Base-by-base conservation (phyloP, 345 rosid species). In the Eucalyptus tenuipes region DNA sequence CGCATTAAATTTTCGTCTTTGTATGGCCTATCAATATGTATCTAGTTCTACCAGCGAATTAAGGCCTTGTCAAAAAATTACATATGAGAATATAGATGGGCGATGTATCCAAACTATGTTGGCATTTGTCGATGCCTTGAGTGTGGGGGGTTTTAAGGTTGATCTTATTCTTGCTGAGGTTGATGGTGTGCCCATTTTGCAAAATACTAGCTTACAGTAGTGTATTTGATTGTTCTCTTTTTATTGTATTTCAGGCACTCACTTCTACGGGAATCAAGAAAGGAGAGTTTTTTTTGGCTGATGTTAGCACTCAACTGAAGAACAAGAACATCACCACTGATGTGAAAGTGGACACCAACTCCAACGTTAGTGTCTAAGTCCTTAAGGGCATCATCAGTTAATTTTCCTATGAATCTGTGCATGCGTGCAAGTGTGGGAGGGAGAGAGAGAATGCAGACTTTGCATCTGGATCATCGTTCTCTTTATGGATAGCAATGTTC, bases 311-410 rank as follows among this genome's bases (percentile, higher is more conserved):
- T 57, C 97, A 94, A 93, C 93, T 97, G 92, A 98, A 95, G 96
- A 97, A 95, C 94, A 98, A 96, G 92, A 98, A 96, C 89, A 86
- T 95, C 94, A 97, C 97, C 20, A 92, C 97, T 89, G 98, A 98
- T 89, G 90, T 98, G 89, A 98, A 98, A 95, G 97, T 97, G 42
- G 96, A 95, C 93, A 93, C 99, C 86, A 87, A 87, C 80, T 86
- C 99, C 80, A 96, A 97, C 64, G 99, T 96, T 91, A 92, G 99
- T 90, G 50, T 15, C 22, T 25, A 53, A 49, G 29, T 31, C 53
- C 27, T 71, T 85, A 10, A 71, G 14, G 15, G 45, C 45, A 10
- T 71, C 37, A 71, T 33, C 81, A 10, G 81, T 71, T 71, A 37
- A 71, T 20, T 71, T 71, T 71, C 25, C 14, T 37, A 0, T 64